Evolutionary conservation across 139 green algal species (phyloP), one percentile per base, ranked within the genome.

Genomic region (Chlorella sp.): DNA sequence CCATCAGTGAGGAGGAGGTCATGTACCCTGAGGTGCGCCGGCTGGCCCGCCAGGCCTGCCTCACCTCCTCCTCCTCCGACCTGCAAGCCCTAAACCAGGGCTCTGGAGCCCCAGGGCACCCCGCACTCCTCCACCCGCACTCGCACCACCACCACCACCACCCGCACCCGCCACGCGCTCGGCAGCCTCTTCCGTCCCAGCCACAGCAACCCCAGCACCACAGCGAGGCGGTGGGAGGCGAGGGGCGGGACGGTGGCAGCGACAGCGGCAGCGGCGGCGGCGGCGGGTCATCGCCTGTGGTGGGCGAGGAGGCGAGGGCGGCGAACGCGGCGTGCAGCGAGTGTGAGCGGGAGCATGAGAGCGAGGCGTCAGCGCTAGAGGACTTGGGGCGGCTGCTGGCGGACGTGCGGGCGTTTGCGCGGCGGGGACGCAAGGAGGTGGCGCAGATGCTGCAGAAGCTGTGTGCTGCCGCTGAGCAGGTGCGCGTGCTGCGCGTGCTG

Each of bases 1-100:
- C 83, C 5, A 78, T 90, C 14, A 91, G 84, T 23, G 94, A 98
- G 79, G 91, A 98, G 71, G 89, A 97, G 42, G 86, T 97, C 24
- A 79, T 97, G 62, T 93, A 96, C 55, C 90, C 91, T 20, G 92
- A 88, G 30, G 75, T 94, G 50, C 55, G 73, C 60, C 82, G 81
- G 14, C 70, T 91, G 20, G 33, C 62, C 2, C 6, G n/a, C n/a
- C n/a, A n/a, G n/a, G 27, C 20, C 50, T 35, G 17, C 34, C 30
- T 27, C 3, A 66, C 42, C 51, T 67, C n/a, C 10, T n/a, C 51
- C 34, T 72, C 10, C n/a, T 33, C 55, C 29, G 29, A 63, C 55
- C 6, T 63, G 55, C 55, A n/a, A n/a, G n/a, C n/a, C n/a, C n/a
- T n/a, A n/a, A n/a, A n/a, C n/a, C n/a, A n/a, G n/a, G n/a, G n/a